Base-by-base conservation (phyloP, 805 yeast genomes). In the Candida vartiovaarae region DNA sequence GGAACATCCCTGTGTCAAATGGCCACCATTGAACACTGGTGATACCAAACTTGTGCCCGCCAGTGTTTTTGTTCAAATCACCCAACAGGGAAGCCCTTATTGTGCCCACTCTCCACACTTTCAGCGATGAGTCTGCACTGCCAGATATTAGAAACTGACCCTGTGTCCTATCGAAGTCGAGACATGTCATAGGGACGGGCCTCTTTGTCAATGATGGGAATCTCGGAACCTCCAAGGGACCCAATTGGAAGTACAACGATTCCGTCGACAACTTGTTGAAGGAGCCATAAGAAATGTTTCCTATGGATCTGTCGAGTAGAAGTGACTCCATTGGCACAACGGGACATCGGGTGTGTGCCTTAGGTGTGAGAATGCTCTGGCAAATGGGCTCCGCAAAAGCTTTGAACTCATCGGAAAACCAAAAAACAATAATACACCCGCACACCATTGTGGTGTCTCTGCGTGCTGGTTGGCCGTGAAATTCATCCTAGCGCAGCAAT, bases 21-120 rank as follows among this genome's bases (percentile, higher is more conserved):
- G 93, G 89, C 91, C 96, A 91, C 97, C 97, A 90, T 53, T 73
- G 69, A 1, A 86, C 67, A 11, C 76, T 64, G 0, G 95, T 84
- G 0, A 90, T 70, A 0, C 96, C 95, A 59, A 71, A 87, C 20
- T 65, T 60, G 57, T 90, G 97, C 0, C 72, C 76, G 29, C 46
- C 56, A n/a, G 51, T 54, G 8, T 42, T 36, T 7, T 63, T 58
- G 25, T 66, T 58, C 24, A 55, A 9, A 8, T 47, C 51, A 4
- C 51, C 50, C 4, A 56, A 24, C 7, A 45, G 26, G 9, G 39
- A 33, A 1, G 49, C 49, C 9, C 25, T 41, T 28, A 24, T 32
- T 0, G 40, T 20, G 2, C 45, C 49, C 1, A 79, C 49, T 47
- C 82, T 84, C 89, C 91, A 86, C 27, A 86, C 47, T 43, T 76